Percentiles rank a stretch among this genome's conserved stretches.
Conservation (phyloP, 2,329 filamentous ascomycete species). For the Talaromyces sp. region DNA sequence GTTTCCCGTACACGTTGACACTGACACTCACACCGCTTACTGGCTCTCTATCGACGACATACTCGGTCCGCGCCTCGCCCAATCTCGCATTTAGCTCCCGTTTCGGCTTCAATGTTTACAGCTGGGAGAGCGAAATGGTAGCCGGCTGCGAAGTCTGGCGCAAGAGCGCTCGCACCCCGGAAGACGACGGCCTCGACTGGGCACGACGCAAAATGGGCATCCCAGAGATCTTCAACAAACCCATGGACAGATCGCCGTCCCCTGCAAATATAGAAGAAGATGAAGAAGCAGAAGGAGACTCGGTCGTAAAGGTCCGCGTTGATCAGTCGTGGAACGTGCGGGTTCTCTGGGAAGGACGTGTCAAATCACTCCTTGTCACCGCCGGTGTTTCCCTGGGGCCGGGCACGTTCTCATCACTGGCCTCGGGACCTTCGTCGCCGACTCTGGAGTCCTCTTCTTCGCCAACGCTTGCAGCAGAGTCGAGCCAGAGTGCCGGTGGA, state of each 20-base stretch:
- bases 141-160: constrained; percentile 93
- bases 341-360: constrained; percentile 83
- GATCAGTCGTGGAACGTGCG: constrained; percentile 85
- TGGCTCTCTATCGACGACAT: constrained; percentile 86
- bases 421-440: constrained; percentile 19
- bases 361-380: constrained; percentile 90
- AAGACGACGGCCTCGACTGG: constrained; percentile 39
- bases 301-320: constrained; percentile 82
- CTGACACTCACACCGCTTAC: constrained; percentile 90
- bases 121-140: constrained; percentile 91
- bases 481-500: constrained; percentile 10
- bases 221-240: constrained; percentile 13
- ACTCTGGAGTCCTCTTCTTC: constrained; percentile 15
- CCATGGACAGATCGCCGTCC: neutral
- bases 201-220: constrained; percentile 32
- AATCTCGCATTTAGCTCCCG: constrained; percentile 81
- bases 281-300: constrained; percentile 49
- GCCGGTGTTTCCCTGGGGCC: constrained; percentile 78
- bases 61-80: constrained; percentile 80
- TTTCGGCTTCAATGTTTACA: constrained; percentile 97
- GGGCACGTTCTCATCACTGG: constrained; percentile 27
- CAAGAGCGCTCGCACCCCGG: constrained; percentile 32
- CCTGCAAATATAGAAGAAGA: constrained; percentile 14
- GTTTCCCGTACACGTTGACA: constrained; percentile 89
- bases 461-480: neutral